phyloP scores from a whole-genome alignment of 2,329 filamentous ascomycete genomes.

The Colletotrichum lini region DNA sequence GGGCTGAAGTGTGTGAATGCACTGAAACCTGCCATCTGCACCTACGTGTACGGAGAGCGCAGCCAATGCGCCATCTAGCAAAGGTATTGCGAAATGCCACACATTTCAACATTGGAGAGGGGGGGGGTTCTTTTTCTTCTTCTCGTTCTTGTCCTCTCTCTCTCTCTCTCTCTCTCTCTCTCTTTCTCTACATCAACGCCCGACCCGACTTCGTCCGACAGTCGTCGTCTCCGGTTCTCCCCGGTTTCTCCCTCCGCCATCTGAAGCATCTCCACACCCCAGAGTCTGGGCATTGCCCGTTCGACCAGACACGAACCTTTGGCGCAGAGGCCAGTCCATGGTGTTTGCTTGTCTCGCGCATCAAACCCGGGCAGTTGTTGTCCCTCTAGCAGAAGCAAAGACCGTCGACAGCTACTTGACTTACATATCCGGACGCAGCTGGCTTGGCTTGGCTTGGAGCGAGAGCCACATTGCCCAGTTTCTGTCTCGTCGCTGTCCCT shows the following conservation, averaged over 20 bases:
- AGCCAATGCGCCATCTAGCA: conserved; percentile 28
- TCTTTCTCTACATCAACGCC: conserved; percentile 24
- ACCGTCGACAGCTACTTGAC: neutral
- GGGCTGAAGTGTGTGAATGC: conserved; percentile 17
- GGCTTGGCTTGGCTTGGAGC: neutral
- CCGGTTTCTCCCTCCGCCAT: conserved; percentile 35
- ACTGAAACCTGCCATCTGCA: conserved; percentile 35
- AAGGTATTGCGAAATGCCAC: conserved; percentile 19
- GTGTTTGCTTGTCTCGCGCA: conserved; percentile 25
- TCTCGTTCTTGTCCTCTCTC: neutral
- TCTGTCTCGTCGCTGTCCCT: neutral
- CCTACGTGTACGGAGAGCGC: conserved; percentile 1
- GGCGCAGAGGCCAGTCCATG: conserved; percentile 15
- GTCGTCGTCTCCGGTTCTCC: conserved; percentile 18
- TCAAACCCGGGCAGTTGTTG: conserved; percentile 30
- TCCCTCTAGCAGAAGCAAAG: conserved; percentile 6
- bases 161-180: conserved; percentile 1
- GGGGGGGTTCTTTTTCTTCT: neutral
- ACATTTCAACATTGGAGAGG: neutral
- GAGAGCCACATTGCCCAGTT: neutral
- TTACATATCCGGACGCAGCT: neutral
- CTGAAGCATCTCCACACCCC: conserved; percentile 32
- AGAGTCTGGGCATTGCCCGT: conserved; percentile 22
- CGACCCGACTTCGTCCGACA: conserved; percentile 33
- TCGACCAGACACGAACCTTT: conserved; percentile 24